Evolutionary conservation across 768 basidiomycete species (phyloP), one percentile per base, ranked within the genome.

Genomic region (Pholiota molesta): DNA sequence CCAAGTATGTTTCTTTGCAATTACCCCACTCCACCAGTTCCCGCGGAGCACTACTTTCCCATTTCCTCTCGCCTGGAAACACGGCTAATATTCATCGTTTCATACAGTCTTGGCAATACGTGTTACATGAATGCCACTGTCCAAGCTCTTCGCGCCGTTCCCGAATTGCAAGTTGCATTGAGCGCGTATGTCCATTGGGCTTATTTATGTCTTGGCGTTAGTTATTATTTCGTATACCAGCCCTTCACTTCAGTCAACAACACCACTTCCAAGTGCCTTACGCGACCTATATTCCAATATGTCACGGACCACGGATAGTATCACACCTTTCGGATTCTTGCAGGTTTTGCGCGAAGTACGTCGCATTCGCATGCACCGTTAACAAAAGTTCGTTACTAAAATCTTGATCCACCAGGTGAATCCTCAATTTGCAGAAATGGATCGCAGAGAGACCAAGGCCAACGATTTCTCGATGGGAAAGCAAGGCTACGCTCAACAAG

Each of bases 81-180:
- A 26, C 5, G 17, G 11, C 29, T 14, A 7, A 51, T 9, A 47
- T 17, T 49, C 17, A 53, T 28, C 17, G 28, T 29, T 35, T 40
- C 28, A 51, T 10, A 42, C 65, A 87, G 85, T 69, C 78, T 96
- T 39, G 95, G 97, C 37, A 98, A 98, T 72, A 98, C 96, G 0
- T 98, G 97, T 70, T 99, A 99, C 77, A 94, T 98, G 90, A 99
- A 97, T 72, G 88, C 97, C 0, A 94, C 93, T 1, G 80, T 99
- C 1, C 97, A 99, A 78, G 89, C 92, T n/a, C 83, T 99, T 64
- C 91, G 94, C 23, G 88, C 92, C 3, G 90, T 99, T 54, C 95
- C 96, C 2, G 95, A 97, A 68, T 83, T 99, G 5, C 89, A 91
- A 69, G 72, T 81, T 1, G 91, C 93, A 0, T 81, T 98, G 21